Conservation (phyloP, 1,284 basidiomycete genomes). For the Porodaedalea pini region DNA sequence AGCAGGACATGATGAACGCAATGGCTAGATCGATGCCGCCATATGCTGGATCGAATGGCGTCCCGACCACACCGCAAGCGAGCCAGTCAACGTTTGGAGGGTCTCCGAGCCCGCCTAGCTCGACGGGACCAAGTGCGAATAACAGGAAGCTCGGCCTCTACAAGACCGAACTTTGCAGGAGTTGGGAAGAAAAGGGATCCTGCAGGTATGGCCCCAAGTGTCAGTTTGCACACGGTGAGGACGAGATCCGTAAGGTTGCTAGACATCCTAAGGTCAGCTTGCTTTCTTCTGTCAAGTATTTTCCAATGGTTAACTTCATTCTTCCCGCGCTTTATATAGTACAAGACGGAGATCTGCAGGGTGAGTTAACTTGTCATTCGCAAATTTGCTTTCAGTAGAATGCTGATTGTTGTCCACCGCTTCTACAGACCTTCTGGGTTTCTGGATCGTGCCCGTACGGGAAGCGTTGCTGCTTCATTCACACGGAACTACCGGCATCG, state of each 20-base stretch:
- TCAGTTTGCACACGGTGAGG: conserved; percentile 88
- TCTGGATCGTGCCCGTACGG: conserved; percentile 89
- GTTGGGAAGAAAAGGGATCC: conserved; percentile 90
- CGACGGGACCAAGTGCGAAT: conserved; percentile 75
- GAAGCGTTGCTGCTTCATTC: conserved; percentile 87
- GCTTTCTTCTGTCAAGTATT: conserved; percentile 6
- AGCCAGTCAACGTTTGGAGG: conserved; percentile 36
- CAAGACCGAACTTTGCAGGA: conserved; percentile 89
- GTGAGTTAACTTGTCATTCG: conserved; percentile 39
- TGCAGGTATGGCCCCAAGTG: conserved; percentile 86
- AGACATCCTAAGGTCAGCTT: conserved; percentile 78
- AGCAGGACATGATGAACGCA: conserved; percentile 46
- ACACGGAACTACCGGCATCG: conserved; percentile 71
- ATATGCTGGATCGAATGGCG: conserved; percentile 56
- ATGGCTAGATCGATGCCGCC: conserved; percentile 36
- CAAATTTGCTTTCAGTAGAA: conserved; percentile 1
- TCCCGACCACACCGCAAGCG: conserved; percentile 35
- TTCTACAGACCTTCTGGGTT: conserved; percentile 78
- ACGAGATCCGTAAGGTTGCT: conserved; percentile 75
- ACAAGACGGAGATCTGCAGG: conserved; percentile 90
- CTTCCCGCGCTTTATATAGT: conserved; percentile 45
- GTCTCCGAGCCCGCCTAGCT: conserved; percentile 30
- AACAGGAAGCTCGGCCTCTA: conserved; percentile 85
- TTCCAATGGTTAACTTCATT: conserved; percentile 20
- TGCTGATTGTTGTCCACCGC: conserved; percentile 20